Conservation (phyloP, 345 rosid species). For the Sisymbrium altissimum region DNA sequence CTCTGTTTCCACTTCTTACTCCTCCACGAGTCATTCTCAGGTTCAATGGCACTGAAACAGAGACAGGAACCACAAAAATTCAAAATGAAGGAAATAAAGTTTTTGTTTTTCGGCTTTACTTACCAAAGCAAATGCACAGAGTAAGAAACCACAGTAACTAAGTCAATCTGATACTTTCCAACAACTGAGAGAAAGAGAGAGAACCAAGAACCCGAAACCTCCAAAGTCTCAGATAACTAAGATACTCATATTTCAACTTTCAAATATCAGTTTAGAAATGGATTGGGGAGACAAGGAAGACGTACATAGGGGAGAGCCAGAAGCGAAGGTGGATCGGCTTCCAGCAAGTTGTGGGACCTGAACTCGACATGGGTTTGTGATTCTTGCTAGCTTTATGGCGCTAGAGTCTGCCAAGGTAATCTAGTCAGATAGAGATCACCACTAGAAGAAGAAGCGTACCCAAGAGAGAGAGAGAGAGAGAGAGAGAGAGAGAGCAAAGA, state of each 20-base stretch:
- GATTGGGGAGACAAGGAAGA: not conserved
- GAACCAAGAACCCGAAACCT: not conserved
- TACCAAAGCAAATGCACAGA: not conserved
- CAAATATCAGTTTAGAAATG: not conserved
- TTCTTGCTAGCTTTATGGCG: constrained; percentile 26
- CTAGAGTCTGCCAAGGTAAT: constrained; percentile 41
- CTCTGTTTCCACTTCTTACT: constrained; percentile 37
- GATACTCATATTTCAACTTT: not conserved
- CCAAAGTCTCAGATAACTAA: not conserved
- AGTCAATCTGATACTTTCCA: not conserved
- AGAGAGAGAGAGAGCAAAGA: constrained; percentile 1
- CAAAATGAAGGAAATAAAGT: not conserved
- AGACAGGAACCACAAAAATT: constrained; percentile 5
- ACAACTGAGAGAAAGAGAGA: no score
- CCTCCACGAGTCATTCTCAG: constrained; percentile 35
- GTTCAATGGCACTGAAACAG: constrained; percentile 35
- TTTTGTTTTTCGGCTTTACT: not conserved
- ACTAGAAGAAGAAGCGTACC: not conserved
- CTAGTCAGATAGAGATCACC: constrained; percentile 4
- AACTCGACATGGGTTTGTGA: constrained; percentile 29
- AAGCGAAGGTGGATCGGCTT: constrained; percentile 43
- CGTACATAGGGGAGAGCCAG: constrained; percentile 65
- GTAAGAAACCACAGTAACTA: not conserved
- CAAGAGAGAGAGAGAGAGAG: not conserved
- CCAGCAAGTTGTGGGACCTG: constrained; percentile 36